Evolutionary conservation across 768 basidiomycete species (phyloP).

Genomic region (Leccinum aurantiacum): DNA sequence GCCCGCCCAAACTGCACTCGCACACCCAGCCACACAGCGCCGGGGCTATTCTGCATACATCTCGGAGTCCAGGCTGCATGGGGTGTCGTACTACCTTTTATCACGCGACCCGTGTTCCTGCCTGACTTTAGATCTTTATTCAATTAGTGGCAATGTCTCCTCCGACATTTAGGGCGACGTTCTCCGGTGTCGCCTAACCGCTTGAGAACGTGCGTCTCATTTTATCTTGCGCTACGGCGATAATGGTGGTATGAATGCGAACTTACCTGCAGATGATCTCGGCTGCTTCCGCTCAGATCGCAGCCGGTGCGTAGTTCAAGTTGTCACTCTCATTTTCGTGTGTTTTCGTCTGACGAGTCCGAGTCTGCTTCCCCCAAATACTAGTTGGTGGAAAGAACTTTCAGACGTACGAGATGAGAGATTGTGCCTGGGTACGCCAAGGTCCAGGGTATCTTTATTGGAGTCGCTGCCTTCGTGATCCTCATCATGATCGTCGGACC

Average conservation of each 20-base stretch:
- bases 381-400: conserved; percentile 62
- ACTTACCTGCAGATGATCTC: conserved; percentile 51
- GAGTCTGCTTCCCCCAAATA: neutral
- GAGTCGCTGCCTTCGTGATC: conserved; percentile 77
- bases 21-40: neutral
- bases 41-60: conserved; percentile 69
- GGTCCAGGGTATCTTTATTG: conserved; percentile 87
- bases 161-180: conserved; percentile 85
- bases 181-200: conserved; percentile 85
- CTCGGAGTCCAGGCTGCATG: conserved; percentile 89
- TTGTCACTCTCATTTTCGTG: neutral
- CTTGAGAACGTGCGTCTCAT: conserved; percentile 57
- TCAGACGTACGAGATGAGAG: conserved; percentile 43
- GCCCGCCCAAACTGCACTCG: neutral
- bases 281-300: conserved; percentile 76
- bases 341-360: neutral
- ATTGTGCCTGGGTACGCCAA: conserved; percentile 66
- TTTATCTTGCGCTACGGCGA: neutral
- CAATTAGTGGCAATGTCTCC: conserved; percentile 84
- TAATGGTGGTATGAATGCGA: neutral
- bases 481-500: conserved; percentile 77
- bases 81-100: conserved; percentile 58
- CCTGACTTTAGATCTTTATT: conserved; percentile 55
- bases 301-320: conserved; percentile 51
- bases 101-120: neutral